Evolutionary conservation across 1,139 yeast species (phyloP).

Genomic region (Candida buenavistaensis): DNA sequence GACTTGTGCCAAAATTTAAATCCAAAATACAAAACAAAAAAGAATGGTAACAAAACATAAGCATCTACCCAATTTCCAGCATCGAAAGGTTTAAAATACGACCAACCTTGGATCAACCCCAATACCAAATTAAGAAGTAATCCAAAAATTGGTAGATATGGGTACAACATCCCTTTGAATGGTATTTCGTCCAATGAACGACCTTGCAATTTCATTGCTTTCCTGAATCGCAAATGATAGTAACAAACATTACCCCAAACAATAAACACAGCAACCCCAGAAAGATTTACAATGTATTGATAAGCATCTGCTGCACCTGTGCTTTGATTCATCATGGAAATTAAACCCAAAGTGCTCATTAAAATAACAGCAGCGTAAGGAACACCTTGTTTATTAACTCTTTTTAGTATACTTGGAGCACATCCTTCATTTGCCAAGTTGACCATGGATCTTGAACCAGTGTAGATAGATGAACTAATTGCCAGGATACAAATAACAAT

Average conservation of each 20-base stretch:
- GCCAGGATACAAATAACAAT: slow-evolving; percentile 54
- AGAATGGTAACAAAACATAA: slow-evolving; percentile 62
- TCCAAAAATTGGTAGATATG: slow-evolving; percentile 53
- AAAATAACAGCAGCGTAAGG: slow-evolving; percentile 51
- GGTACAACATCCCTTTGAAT: slow-evolving; percentile 53
- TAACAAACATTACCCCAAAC: slow-evolving; percentile 57
- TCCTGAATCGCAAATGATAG: slow-evolving; percentile 51
- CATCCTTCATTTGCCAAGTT: slow-evolving; percentile 51
- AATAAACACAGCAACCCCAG: slow-evolving; percentile 58
- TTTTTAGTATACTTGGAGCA: slow-evolving; percentile 46
- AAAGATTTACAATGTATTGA: slow-evolving; percentile 51
- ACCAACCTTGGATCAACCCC: slow-evolving; percentile 70
- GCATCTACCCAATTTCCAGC: slow-evolving; percentile 65
- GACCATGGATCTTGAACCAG: slow-evolving; percentile 53
- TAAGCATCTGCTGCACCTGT: slow-evolving; percentile 58
- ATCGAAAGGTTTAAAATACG: slow-evolving; percentile 59
- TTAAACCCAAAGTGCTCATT: slow-evolving; percentile 49
- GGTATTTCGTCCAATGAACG: slow-evolving; percentile 51
- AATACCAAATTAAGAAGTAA: slow-evolving; percentile 51
- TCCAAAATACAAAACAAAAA: slow-evolving; percentile 35
- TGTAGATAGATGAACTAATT: slow-evolving; percentile 52
- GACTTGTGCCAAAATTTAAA: slow-evolving; percentile 19
- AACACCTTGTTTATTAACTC: slow-evolving; percentile 47
- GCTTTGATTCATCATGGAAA: slow-evolving; percentile 50
- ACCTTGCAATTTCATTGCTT: slow-evolving; percentile 48